Evolutionary conservation across 2,329 filamentous ascomycete genomes (phyloP).

Genomic region (Lomentospora prolificans): DNA sequence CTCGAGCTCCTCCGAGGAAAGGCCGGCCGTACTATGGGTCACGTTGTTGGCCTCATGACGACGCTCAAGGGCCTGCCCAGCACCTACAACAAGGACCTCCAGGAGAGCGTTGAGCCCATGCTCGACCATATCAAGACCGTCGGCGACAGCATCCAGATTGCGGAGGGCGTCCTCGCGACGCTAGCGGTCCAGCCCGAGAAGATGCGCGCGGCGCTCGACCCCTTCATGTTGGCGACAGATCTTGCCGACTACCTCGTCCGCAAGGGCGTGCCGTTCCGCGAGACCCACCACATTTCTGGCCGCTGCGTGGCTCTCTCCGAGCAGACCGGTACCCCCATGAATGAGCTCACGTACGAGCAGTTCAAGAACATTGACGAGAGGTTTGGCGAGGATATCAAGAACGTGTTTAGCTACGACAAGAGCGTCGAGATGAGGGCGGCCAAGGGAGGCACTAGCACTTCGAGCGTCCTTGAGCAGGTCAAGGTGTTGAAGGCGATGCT

Average conservation of each 20-base stretch:
- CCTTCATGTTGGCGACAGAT: constrained; percentile 73
- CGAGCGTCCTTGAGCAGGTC: constrained; percentile 55
- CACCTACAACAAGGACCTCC: constrained; percentile 88
- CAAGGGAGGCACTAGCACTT: constrained; percentile 68
- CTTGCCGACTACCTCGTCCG: constrained; percentile 55
- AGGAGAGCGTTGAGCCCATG: constrained; percentile 79
- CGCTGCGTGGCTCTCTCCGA: constrained; percentile 60
- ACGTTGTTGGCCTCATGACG: constrained; percentile 68
- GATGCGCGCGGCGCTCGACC: constrained; percentile 71
- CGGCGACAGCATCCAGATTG: constrained; percentile 71
- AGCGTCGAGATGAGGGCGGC: constrained; percentile 72
- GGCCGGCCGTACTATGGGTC: constrained; percentile 65
- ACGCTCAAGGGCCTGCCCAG: constrained; percentile 62
- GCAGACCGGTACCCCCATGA: constrained; percentile 55
- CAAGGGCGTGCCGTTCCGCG: constrained; percentile 65
- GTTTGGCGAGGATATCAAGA: constrained; percentile 61
- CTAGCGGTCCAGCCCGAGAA: constrained; percentile 59
- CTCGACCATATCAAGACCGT: constrained; percentile 77
- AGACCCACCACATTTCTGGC: constrained; percentile 71
- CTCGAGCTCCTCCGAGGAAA: constrained; percentile 65
- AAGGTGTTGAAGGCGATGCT: constrained; percentile 34
- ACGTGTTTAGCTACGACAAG: constrained; percentile 70
- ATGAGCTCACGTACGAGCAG: constrained; percentile 56
- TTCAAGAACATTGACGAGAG: constrained; percentile 57
- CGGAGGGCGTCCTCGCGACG: constrained; percentile 69